A percentile compares a stretch with the other conserved stretches of the same genome.
Evolutionary conservation across 768 basidiomycete species (phyloP).

Genomic region (Agrocybe pediades): DNA sequence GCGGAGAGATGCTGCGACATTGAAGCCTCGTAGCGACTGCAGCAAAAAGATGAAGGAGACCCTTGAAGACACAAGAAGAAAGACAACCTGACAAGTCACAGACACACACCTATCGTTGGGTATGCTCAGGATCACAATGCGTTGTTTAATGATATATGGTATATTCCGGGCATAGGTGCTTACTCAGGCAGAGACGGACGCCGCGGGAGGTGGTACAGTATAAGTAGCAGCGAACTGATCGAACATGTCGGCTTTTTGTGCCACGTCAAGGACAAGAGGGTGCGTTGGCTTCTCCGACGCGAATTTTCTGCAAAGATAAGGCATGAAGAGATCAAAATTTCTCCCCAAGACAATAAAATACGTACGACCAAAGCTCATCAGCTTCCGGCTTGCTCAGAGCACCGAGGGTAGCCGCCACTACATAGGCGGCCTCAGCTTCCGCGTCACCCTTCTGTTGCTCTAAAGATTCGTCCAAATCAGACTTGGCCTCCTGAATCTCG

Average conservation of each 20-base stretch:
- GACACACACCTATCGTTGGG: too few relatives aligned
- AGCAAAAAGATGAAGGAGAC: too few relatives aligned
- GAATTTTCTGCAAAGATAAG: slow-evolving; percentile 34
- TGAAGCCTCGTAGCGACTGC: too few relatives aligned
- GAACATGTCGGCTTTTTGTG: slow-evolving; percentile 61
- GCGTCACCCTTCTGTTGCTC: slow-evolving; percentile 57
- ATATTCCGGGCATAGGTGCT: too few relatives aligned
- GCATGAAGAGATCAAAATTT: slow-evolving; percentile 8
- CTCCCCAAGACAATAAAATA: slow-evolving; percentile 12
- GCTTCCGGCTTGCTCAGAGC: slow-evolving; percentile 59
- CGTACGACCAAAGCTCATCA: slow-evolving; percentile 72
- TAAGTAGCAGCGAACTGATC: slow-evolving; percentile 63
- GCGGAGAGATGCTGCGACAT: too few relatives aligned
- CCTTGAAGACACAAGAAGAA: too few relatives aligned
- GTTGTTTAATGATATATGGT: too few relatives aligned
- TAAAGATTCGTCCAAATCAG: slow-evolving; percentile 77
- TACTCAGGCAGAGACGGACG: slow-evolving; percentile 14
- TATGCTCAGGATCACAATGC: too few relatives aligned
- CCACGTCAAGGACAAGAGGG: slow-evolving; percentile 68
- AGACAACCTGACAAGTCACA: too few relatives aligned
- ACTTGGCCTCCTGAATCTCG: slow-evolving; percentile 74
- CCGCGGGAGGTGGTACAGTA: slow-evolving; percentile 48
- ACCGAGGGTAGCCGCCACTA: slow-evolving; percentile 64
- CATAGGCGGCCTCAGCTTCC: slow-evolving; percentile 69
- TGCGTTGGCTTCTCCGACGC: slow-evolving; percentile 59